phyloP scores from a whole-genome alignment of 345 rosid genomes.

The Citropsis articulata region DNA sequence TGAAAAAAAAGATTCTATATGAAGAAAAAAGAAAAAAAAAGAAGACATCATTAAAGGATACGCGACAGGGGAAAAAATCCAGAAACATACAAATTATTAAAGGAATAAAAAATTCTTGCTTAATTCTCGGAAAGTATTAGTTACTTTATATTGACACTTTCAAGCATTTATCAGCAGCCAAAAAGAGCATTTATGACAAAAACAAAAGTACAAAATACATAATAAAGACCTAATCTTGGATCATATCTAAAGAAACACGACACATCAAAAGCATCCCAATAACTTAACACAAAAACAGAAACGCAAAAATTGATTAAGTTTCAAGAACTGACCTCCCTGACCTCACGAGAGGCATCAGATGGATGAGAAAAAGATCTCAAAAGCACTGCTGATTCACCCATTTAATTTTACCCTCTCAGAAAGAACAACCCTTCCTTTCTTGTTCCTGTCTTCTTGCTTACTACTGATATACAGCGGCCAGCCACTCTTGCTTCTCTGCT shows the following conservation, averaged over 20 bases:
- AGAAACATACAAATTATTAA: background rate
- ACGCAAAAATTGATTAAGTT: background rate
- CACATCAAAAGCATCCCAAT: background rate
- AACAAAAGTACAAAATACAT: background rate
- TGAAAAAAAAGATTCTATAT: background rate
- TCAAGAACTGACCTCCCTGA: slow-evolving; percentile 46
- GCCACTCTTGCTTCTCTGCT: background rate
- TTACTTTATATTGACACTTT: background rate
- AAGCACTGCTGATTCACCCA: slow-evolving; percentile 66
- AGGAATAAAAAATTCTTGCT: background rate
- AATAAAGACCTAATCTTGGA: background rate
- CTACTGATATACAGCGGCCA: background rate
- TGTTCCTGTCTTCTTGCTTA: background rate
- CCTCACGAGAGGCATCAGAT: slow-evolving; percentile 47
- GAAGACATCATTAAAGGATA: background rate
- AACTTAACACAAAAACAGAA: slow-evolving; percentile 1
- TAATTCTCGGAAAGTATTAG: background rate
- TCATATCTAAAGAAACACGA: background rate
- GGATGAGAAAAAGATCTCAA: slow-evolving; percentile 87
- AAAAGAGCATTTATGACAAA: background rate
- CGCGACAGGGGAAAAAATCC: background rate
- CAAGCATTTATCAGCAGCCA: slow-evolving; percentile 8
- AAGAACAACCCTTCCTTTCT: slow-evolving; percentile 1
- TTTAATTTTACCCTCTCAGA: slow-evolving; percentile 12
- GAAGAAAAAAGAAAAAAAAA: background rate